Percentiles rank a stretch among this genome's conserved stretches.
phyloP scores from a whole-genome alignment of 257 asterid genomes.

The Phtheirospermum japonicum region DNA sequence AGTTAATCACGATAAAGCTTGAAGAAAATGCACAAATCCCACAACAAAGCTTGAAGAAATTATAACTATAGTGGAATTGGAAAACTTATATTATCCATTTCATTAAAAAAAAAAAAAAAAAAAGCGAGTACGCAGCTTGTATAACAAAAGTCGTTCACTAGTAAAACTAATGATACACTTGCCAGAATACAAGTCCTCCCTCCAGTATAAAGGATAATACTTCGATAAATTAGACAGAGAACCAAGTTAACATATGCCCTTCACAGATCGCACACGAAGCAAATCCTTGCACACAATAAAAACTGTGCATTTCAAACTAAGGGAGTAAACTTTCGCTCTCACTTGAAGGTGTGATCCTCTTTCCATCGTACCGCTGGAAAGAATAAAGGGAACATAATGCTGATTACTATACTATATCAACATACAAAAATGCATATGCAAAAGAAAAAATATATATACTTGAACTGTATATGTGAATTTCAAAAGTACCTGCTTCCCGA shows the following conservation, averaged over 20 bases:
- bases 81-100: conserved; percentile 7
- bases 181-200: conserved; percentile 11
- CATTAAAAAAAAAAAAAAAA: too few species aligned
- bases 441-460: background rate
- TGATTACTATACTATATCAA: conserved; percentile 1
- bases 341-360: conserved; percentile 29
- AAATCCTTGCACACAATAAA: conserved; percentile 1
- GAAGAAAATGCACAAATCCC: background rate
- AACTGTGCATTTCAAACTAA: conserved; percentile 22
- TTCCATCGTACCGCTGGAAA: conserved; percentile 43
- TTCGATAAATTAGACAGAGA: conserved; percentile 1
- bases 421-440: background rate
- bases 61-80: background rate
- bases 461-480: background rate
- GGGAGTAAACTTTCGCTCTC: conserved; percentile 35
- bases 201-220: background rate
- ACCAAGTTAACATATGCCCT: conserved; percentile 1
- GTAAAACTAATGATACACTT: conserved; percentile 8
- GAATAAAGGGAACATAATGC: conserved; percentile 13
- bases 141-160: conserved; percentile 6
- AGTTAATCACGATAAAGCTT: background rate
- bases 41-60: background rate
- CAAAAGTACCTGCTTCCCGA: conserved; percentile 46
- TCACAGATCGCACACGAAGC: background rate
- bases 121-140: background rate